Percentiles rank a stretch among this genome's conserved stretches.
These are phyloP conservation scores for Tephrocybe sp. DNA, from an alignment of 768 basidiomycete species.

Conservation along the genomic window DNA sequence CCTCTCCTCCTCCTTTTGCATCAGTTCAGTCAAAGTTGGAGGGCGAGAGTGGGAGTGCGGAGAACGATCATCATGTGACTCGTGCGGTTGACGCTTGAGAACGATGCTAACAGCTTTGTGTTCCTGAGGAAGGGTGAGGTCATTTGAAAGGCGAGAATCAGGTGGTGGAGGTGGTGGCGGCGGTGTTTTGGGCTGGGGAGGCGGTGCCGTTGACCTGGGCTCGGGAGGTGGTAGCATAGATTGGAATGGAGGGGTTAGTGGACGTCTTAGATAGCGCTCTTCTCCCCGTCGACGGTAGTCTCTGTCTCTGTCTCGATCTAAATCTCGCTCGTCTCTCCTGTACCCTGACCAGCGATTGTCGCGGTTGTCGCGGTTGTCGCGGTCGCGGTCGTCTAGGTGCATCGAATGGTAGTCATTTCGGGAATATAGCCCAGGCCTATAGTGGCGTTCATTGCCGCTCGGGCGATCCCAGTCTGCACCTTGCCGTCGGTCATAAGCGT, in stretches of 20 bases:
- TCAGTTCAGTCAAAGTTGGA: conserved; percentile 11
- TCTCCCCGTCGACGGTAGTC: conserved; percentile 18
- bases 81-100: conserved; percentile 41
- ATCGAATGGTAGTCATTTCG: conserved; percentile 27
- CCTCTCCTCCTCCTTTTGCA: conserved; percentile 4
- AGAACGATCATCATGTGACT: conserved; percentile 46
- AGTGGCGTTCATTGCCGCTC: conserved; percentile 23
- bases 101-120: conserved; percentile 45
- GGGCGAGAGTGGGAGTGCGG: conserved; percentile 36
- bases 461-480: conserved; percentile 24
- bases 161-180: conserved; percentile 39
- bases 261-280: conserved; percentile 21
- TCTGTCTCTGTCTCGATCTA: conserved; percentile 3
- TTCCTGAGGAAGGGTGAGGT: conserved; percentile 23
- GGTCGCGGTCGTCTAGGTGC: conserved; percentile 28
- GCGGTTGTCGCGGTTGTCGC: too few species aligned
- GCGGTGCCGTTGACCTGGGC: conserved; percentile 14
- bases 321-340: conserved; percentile 16
- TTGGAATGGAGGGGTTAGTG: conserved; percentile 20
- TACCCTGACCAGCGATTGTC: conserved; percentile 2
- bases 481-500: conserved; percentile 26
- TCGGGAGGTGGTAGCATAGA: conserved; percentile 20
- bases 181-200: conserved; percentile 13
- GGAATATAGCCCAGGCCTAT: conserved; percentile 23
- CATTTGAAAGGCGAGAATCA: conserved; percentile 24